Evolutionary conservation across 2,329 filamentous ascomycete genomes (phyloP).

Genomic region (Aureobasidium sp.): DNA sequence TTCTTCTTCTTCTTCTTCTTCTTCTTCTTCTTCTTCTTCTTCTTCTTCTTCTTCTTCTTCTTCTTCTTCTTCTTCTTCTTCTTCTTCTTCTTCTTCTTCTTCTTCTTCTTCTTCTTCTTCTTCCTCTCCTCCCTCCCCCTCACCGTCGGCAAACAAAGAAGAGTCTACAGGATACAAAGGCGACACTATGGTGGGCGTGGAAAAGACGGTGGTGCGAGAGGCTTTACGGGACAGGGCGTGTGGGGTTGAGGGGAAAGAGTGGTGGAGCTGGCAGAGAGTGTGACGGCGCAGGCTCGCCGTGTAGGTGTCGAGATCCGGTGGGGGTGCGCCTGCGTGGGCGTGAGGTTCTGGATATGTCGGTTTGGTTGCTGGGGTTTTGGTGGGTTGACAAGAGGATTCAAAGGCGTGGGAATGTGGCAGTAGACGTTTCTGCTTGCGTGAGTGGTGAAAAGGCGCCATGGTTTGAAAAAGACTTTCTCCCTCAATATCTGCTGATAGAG

Average conservation of each 20-base stretch:
- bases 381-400: not conserved
- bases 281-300: not conserved
- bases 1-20: no score
- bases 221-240: not conserved
- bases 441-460: not conserved
- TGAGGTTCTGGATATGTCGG: not conserved
- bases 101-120: no score
- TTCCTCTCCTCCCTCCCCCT: no score
- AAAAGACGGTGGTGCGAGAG: not conserved
- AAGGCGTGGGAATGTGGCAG: constrained; percentile 5
- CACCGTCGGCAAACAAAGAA: no score
- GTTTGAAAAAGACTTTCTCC: no score
- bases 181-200: not conserved
- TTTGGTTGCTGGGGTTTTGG: not conserved
- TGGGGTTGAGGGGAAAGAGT: not conserved
- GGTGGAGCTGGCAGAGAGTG: not conserved
- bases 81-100: no score
- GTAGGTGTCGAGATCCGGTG: not conserved
- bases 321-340: not conserved
- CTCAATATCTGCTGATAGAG: no score
- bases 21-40: no score
- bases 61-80: no score
- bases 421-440: not conserved
- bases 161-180: constrained; percentile 1
- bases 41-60: no score